Percentiles rank a stretch among this genome's conserved stretches.
Conservation (phyloP, 2,329 filamentous ascomycete genomes). For the Neoscytalidium dimidiatum region DNA sequence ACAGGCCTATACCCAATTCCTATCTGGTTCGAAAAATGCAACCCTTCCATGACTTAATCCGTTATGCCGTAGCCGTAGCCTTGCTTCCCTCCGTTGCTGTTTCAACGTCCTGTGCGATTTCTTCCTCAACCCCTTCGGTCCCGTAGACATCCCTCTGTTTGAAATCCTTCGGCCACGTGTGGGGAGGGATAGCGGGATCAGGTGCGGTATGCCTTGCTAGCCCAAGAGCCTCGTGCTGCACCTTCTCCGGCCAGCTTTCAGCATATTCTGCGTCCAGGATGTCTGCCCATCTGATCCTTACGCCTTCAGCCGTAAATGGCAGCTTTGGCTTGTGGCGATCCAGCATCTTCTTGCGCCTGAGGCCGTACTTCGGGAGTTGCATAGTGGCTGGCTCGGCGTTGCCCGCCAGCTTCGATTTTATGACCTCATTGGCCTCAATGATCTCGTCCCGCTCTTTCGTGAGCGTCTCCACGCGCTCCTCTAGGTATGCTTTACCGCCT, state of each 20-base stretch:
- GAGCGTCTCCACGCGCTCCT: background rate
- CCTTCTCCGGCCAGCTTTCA: slow-evolving; percentile 23
- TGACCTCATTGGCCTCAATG: background rate
- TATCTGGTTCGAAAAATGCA: background rate
- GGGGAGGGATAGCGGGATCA: background rate
- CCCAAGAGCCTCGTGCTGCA: slow-evolving; percentile 24
- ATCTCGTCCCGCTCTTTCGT: background rate
- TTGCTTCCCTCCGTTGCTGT: background rate
- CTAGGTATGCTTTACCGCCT: background rate
- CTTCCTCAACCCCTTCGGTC: background rate
- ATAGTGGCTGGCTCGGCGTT: background rate
- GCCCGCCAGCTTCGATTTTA: background rate
- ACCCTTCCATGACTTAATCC: background rate
- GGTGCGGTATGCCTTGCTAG: slow-evolving; percentile 4
- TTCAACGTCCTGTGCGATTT: background rate
- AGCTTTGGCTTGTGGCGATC: background rate
- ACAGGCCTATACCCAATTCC: background rate
- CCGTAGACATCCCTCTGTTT: background rate
- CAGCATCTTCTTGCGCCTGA: background rate
- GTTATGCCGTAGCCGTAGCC: background rate
- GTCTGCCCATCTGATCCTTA: slow-evolving; percentile 37
- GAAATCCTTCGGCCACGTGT: background rate
- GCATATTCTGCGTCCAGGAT: slow-evolving; percentile 33
- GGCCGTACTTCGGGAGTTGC: slow-evolving; percentile 5
- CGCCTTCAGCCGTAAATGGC: slow-evolving; percentile 30